Conservation (phyloP, 2,329 filamentous ascomycete genomes). For the Chrysoporthe deuterocubensis region DNA sequence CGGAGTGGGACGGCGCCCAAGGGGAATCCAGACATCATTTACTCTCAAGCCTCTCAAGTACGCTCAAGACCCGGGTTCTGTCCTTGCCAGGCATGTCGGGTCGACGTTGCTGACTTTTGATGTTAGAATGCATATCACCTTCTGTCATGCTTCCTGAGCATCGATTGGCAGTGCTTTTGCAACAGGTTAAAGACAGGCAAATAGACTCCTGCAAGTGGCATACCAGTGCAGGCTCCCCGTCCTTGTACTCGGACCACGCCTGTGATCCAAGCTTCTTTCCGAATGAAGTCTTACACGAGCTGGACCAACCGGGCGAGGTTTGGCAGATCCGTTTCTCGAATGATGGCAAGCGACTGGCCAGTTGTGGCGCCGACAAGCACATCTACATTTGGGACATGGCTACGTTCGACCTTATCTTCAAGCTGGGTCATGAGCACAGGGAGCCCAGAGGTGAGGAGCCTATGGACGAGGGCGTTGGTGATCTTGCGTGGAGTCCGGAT, state of each 20-base stretch:
- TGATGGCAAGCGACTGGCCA: constrained; percentile 80
- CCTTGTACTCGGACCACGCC: constrained; percentile 84
- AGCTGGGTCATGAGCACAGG: constrained; percentile 63
- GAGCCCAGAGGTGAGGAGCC: constrained; percentile 11
- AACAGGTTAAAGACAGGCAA: constrained; percentile 83
- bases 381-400: constrained; percentile 83
- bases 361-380: constrained; percentile 74
- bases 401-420: constrained; percentile 67
- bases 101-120: constrained; percentile 30
- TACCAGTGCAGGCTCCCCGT: constrained; percentile 77
- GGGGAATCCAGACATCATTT: constrained; percentile 75
- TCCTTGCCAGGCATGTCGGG: background rate
- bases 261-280: constrained; percentile 85
- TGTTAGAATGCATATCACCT: constrained; percentile 82
- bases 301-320: constrained; percentile 81
- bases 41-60: constrained; percentile 83
- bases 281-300: constrained; percentile 68
- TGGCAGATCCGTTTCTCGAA: constrained; percentile 93
- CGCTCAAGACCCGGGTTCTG: constrained; percentile 16
- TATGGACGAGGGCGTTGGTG: constrained; percentile 66
- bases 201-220: constrained; percentile 87
- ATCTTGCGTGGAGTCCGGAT: constrained; percentile 90
- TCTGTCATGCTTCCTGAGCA: constrained; percentile 97
- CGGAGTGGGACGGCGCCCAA: constrained; percentile 82
- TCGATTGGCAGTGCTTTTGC: constrained; percentile 77